These are phyloP conservation scores for Chaetomiaceae sp. DNA, from an alignment of 2,329 filamentous ascomycete genomes.

Conservation along the genomic window DNA sequence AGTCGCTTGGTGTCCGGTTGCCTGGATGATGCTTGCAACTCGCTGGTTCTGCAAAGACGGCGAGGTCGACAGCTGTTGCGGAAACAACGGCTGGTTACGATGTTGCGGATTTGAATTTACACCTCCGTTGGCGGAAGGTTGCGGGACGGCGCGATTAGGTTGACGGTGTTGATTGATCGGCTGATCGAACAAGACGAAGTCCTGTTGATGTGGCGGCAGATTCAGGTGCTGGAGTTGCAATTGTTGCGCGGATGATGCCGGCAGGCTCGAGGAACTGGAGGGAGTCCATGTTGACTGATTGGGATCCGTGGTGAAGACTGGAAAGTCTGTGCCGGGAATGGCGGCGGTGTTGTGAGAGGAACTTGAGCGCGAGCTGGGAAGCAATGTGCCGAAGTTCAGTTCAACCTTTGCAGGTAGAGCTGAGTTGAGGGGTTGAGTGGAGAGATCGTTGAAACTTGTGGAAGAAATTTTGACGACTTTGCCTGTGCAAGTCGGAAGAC, in stretches of 20 bases:
- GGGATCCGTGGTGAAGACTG: conserved; percentile 81
- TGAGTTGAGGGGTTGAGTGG: conserved; percentile 48
- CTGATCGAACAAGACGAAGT: conserved; percentile 74
- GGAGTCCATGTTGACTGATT: conserved; percentile 73
- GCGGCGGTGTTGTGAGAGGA: conserved; percentile 51
- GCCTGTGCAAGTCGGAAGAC: conserved; percentile 30
- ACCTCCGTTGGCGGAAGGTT: conserved; percentile 38
- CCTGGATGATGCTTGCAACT: conserved; percentile 56
- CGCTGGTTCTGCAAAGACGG: conserved; percentile 53
- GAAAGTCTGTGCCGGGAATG: conserved; percentile 61
- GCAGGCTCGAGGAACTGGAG: conserved; percentile 60
- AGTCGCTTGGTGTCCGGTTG: conserved; percentile 50
- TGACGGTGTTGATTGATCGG: conserved; percentile 40
- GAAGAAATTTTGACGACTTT: conserved; percentile 53
- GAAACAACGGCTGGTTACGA: conserved; percentile 41
- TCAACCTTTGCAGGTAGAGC: conserved; percentile 54
- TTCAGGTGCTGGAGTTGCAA: conserved; percentile 39
- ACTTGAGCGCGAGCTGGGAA: conserved; percentile 54
- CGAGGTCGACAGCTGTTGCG: conserved; percentile 35
- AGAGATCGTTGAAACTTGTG: conserved; percentile 34
- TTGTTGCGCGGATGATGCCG: conserved; percentile 58
- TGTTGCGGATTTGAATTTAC: conserved; percentile 42
- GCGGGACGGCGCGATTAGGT: conserved; percentile 41
- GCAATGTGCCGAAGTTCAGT: conserved; percentile 64
- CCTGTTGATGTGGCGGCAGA: conserved; percentile 56